These are phyloP conservation scores for Dimargaris xerosporica DNA, from an alignment of 192 early-diverging fungal genomes.

Conservation along the genomic window DNA sequence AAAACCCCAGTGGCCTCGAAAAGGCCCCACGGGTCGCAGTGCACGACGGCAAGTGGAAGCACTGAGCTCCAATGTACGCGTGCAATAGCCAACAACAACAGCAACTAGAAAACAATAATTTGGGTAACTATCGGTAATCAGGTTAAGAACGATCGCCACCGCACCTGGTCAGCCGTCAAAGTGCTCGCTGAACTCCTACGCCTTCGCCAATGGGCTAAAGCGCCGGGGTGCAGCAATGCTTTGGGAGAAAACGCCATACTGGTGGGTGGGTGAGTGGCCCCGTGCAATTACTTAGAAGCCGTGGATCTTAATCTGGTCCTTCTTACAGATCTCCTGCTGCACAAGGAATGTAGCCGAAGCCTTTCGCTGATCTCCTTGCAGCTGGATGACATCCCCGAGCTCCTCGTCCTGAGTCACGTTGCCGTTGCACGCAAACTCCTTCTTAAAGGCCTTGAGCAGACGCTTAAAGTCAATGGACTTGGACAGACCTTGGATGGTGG, in stretches of 20 bases:
- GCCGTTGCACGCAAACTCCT: constrained; percentile 91
- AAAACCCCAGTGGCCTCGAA: background rate
- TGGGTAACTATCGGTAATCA: no score
- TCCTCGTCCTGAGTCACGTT: constrained; percentile 87
- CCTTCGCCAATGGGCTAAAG: background rate
- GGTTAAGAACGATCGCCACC: background rate
- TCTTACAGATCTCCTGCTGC: constrained; percentile 62
- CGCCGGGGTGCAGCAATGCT: background rate
- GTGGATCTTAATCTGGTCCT: constrained; percentile 84
- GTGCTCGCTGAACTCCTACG: background rate
- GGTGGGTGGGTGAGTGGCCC: background rate
- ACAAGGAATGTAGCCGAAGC: constrained; percentile 69
- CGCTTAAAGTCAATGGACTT: constrained; percentile 74
- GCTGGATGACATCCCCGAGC: constrained; percentile 81
- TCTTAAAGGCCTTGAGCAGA: constrained; percentile 92
- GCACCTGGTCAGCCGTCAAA: background rate
- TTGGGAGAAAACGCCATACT: background rate
- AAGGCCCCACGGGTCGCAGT: background rate
- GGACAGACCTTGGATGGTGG: constrained; percentile 86
- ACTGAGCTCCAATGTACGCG: background rate
- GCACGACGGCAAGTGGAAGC: background rate
- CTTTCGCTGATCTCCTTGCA: constrained; percentile 86
- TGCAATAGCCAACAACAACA: background rate
- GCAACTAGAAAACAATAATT: no score
- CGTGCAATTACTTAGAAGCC: constrained; percentile 56